Base-by-base conservation (phyloP, 73 alveolate genomes). In the Paramecium pentaurelia region DNA sequence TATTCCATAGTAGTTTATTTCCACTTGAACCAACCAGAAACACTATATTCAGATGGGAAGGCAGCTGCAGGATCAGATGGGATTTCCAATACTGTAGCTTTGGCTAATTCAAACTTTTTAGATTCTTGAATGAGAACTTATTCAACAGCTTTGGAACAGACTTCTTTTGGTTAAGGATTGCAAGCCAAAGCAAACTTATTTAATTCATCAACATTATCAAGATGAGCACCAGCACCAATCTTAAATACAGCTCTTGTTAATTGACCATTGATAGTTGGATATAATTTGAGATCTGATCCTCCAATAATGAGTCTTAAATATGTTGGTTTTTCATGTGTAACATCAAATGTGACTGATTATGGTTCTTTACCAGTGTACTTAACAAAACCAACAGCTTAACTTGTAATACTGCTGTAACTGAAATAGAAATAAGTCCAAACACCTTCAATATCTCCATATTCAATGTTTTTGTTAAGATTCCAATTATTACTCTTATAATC, bases 391-490 rank as follows among this genome's bases (percentile, higher is more conserved):
- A 80, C 91, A 45, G 91, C 75, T 44, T 80, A 2, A 80, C 9
- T 80, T 4, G 47, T 49, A 3, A 42, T 22, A 80, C 44, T 20
- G n/a, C 64, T 32, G 16, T 45, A 80, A 45, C 77, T 44, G 91
- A 32, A 80, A 11, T 45, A 47, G 1, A 80, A 18, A 45, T 80
- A 80, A 0, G 91, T 80, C 91, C 91, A 80, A 80, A 47, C 73
- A 20, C 91, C 91, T 80, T 80, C 91, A 80, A 80, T 80, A 47
- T 80, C 91, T 80, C 91, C 91, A 47, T 44, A 80, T 27, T 42
- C 51, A 9, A 80, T 80, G n/a, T 27, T 25, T 12, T 80, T 80
- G 30, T 11, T 10, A 10, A 20, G 2, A 47, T 80, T 80, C 47
- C 47, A 49, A 47, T 80, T 80, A 27, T 22, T 40, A 14, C 51